phyloP scores from a whole-genome alignment of 2,329 filamentous ascomycete species.

The Fusarium torulosum region DNA sequence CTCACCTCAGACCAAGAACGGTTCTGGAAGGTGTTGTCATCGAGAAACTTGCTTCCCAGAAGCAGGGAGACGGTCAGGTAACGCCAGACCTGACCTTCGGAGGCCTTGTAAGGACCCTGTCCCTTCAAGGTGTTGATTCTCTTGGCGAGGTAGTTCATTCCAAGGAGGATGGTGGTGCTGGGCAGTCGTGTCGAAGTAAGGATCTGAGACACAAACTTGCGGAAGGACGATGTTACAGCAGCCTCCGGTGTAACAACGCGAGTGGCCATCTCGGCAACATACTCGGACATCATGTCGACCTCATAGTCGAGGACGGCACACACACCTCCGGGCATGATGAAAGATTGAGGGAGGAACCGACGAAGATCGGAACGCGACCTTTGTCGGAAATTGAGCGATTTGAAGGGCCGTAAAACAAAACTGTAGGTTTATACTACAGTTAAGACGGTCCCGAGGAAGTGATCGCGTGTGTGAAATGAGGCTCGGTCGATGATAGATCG shows the following conservation, averaged over 20 bases:
- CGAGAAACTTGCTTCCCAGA: constrained; percentile 93
- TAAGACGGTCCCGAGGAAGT: constrained; percentile 24
- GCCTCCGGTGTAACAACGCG: constrained; percentile 67
- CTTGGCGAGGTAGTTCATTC: constrained; percentile 89
- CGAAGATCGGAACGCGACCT: constrained; percentile 57
- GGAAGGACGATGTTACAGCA: constrained; percentile 76
- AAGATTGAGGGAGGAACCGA: constrained; percentile 51
- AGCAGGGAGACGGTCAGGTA: constrained; percentile 88
- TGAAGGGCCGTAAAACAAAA: constrained; percentile 34
- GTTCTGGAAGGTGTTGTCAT: constrained; percentile 98
- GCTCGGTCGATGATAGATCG: constrained; percentile 32
- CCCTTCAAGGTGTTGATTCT: constrained; percentile 80
- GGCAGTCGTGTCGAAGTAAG: constrained; percentile 90
- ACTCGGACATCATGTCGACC: constrained; percentile 95
- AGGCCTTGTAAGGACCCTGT: constrained; percentile 66
- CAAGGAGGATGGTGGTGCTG: constrained; percentile 89
- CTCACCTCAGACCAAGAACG: constrained; percentile 96
- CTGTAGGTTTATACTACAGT: constrained; percentile 37
- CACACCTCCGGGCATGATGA: constrained; percentile 81
- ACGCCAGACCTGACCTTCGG: constrained; percentile 83
- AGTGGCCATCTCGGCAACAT: constrained; percentile 88
- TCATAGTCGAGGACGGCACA: constrained; percentile 96
- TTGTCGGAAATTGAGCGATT: constrained; percentile 51
- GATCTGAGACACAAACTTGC: constrained; percentile 92
- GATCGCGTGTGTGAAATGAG: constrained; percentile 11